A percentile compares a stretch with the other conserved stretches of the same genome.
Conservation (phyloP, 2,329 filamentous ascomycete species). For the Ophiostoma sp. region DNA sequence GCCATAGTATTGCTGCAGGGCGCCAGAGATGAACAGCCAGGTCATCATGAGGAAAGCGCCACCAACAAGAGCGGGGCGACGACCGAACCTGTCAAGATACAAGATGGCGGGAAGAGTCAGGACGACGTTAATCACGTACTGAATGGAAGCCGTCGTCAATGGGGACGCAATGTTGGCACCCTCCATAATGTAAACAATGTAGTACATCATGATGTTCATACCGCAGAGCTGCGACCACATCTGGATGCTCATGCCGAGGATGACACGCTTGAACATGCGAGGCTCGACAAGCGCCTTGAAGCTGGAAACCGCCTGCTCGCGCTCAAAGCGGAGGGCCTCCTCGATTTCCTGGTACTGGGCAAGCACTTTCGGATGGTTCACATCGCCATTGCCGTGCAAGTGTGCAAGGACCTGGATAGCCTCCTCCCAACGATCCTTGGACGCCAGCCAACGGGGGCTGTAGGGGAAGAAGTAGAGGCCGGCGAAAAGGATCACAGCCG, state of each 20-base stretch:
- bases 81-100: conserved; percentile 60
- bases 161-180: conserved; percentile 57
- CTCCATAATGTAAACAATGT: conserved; percentile 62
- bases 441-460: conserved; percentile 74
- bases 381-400: conserved; percentile 59
- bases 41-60: conserved; percentile 60
- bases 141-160: conserved; percentile 60
- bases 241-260: conserved; percentile 59
- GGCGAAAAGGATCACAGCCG: conserved; percentile 51
- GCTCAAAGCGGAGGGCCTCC: conserved; percentile 55
- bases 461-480: conserved; percentile 63
- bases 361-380: conserved; percentile 59
- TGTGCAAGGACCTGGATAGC: conserved; percentile 58
- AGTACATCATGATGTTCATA: conserved; percentile 62
- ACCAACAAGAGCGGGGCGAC: conserved; percentile 56
- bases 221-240: conserved; percentile 61
- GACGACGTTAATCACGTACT: conserved; percentile 64
- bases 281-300: conserved; percentile 51
- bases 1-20: conserved; percentile 62
- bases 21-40: conserved; percentile 62
- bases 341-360: conserved; percentile 64
- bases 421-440: conserved; percentile 67
- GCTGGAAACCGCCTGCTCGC: conserved; percentile 51
- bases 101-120: conserved; percentile 61
- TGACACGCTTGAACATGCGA: conserved; percentile 56